Conservation (phyloP, 2,329 filamentous ascomycete species). For the Phaeosphaeriaceae sp. region DNA sequence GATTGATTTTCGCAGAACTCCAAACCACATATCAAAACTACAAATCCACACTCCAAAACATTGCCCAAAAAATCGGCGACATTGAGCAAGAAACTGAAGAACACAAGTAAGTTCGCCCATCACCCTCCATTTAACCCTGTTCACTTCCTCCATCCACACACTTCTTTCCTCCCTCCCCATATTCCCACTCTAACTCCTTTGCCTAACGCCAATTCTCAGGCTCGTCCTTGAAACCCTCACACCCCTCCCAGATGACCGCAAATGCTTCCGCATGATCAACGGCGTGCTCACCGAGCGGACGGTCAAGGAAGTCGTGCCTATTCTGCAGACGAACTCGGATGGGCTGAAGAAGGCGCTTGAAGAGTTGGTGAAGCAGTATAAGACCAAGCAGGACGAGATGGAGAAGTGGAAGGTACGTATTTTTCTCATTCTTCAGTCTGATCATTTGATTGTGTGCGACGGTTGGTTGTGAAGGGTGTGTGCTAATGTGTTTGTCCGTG, state of each 20-base stretch:
- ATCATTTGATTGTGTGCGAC: not conserved
- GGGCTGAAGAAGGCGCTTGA: constrained; percentile 93
- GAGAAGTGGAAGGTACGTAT: constrained; percentile 93
- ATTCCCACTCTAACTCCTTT: not conserved
- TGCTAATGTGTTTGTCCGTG: not conserved
- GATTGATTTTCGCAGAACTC: constrained; percentile 65
- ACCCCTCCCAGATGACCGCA: constrained; percentile 82
- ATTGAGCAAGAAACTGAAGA: constrained; percentile 98
- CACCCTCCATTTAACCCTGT: constrained; percentile 19
- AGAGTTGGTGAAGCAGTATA: constrained; percentile 95
- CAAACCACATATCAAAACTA: constrained; percentile 81
- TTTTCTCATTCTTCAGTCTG: not conserved
- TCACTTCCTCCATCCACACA: too few relatives aligned
- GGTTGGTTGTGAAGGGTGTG: not conserved
- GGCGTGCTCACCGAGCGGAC: constrained; percentile 94
- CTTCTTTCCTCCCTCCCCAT: constrained; percentile 5
- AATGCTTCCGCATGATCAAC: constrained; percentile 99
- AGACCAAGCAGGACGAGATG: constrained; percentile 90
- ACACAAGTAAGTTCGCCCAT: constrained; percentile 77
- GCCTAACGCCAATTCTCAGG: constrained; percentile 56
- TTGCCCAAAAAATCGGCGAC: constrained; percentile 95
- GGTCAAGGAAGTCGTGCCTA: constrained; percentile 88
- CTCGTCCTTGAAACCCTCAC: constrained; percentile 92
- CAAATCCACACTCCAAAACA: constrained; percentile 81
- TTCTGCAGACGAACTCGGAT: constrained; percentile 91